Conservation (phyloP, 1,139 yeast species). For the Barnettozyma hawaiiensis region DNA sequence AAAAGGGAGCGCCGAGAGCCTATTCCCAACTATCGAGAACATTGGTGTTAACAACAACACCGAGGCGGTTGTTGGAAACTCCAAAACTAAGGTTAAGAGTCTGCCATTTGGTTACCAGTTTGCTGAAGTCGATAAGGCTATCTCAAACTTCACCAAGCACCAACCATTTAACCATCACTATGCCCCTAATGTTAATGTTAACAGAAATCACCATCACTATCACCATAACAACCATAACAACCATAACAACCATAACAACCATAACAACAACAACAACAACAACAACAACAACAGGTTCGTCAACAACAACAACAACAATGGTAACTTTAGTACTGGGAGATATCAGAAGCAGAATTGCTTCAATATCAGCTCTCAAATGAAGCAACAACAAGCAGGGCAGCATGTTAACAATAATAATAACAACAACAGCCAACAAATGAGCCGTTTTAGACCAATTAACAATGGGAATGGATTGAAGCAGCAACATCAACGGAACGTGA, state of each 20-base stretch:
- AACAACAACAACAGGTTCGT: conserved; percentile 16
- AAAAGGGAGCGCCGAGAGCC: background rate
- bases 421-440: conserved; percentile 9
- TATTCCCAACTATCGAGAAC: background rate
- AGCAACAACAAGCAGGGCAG: conserved; percentile 20
- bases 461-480: conserved; percentile 10
- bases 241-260: conserved; percentile 14
- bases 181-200: conserved; percentile 25
- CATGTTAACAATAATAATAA: conserved; percentile 4
- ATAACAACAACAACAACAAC: too few species aligned
- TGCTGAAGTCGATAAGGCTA: conserved; percentile 26
- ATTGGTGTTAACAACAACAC: background rate
- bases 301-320: conserved; percentile 11
- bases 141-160: conserved; percentile 25
- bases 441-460: conserved; percentile 17
- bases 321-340: conserved; percentile 13
- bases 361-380: conserved; percentile 21
- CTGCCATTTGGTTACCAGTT: conserved; percentile 22
- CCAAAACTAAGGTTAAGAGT: conserved; percentile 11
- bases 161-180: conserved; percentile 27
- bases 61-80: background rate
- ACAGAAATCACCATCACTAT: conserved; percentile 14
- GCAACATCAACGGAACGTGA: conserved; percentile 5
- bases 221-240: conserved; percentile 10
- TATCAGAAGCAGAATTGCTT: conserved; percentile 24